Base-by-base conservation (phyloP, 2,329 filamentous ascomycete genomes). In the Ramularia endophylla region DNA sequence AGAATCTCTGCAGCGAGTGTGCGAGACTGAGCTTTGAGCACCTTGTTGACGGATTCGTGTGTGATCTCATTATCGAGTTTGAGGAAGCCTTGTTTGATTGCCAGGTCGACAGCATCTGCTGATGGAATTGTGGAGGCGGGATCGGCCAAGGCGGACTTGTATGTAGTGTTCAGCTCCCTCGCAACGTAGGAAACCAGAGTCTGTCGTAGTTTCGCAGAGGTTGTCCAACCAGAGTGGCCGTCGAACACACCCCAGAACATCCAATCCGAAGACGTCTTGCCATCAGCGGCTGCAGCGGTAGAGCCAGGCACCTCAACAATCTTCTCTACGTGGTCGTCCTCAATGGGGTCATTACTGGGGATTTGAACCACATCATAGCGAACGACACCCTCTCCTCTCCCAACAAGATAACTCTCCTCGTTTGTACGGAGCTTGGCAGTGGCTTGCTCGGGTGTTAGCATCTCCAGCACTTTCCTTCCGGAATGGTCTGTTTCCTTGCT, bases 171-270 rank as follows among this genome's bases (percentile, higher is more conserved):
- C 31, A 98, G 76, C 67, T 98, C 92, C 39, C 88, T 80, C 19
- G 89, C 90, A 34, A 98, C 92, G 58, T 86, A 95, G 51, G 78
- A 87, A 54, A 98, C 95, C 41, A 98, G 75, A 11, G 85, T 83
- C 65, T 98, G 88, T 43, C 92, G 85, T 44, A 98, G 72, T 61
- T 95, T 97, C 15, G 92, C 92, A 28, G 92, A 97, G 5, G 92
- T 98, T 4, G 92, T 95, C 92, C 92, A 98, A 54, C 92, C 92
- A 33, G 87, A 94, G 66, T 98, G 92, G 0, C 92, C 92, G 61
- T 98, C 92, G 65, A 97, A 98, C 13, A 98, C 89, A 43, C 89
- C 92, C 92, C 94, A 98, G 65, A 98, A 98, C 88, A 97, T 97
- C 92, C 92, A 98, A 65, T 98, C 94, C 47, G 78, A 86, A 44